A percentile compares a stretch with the other conserved stretches of the same genome.
Evolutionary conservation across 2,329 filamentous ascomycete species (phyloP).

Genomic region (Penicillium sp.): DNA sequence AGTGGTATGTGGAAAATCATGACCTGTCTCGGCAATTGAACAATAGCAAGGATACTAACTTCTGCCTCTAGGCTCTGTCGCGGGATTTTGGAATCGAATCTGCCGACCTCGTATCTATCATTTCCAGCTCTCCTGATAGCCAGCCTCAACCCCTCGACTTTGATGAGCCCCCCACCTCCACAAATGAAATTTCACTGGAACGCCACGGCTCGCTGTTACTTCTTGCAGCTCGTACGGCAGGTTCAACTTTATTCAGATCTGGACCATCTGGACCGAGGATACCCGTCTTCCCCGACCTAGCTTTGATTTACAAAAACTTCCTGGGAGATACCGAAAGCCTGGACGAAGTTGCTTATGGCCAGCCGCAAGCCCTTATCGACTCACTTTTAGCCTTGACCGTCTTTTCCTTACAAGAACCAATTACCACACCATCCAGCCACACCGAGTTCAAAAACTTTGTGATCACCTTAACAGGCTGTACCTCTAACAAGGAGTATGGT

Average conservation of each 20-base stretch:
- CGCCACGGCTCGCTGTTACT: conserved; percentile 57
- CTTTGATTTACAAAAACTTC: conserved; percentile 54
- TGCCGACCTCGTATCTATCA: conserved; percentile 49
- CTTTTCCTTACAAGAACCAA: conserved; percentile 49
- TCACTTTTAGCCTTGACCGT: conserved; percentile 55
- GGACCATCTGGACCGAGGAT: conserved; percentile 41
- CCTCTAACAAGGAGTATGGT: conserved; percentile 36
- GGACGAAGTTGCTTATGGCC: conserved; percentile 41
- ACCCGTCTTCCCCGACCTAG: conserved; percentile 56
- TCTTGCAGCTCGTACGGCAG: conserved; percentile 54
- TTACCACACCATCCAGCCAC: conserved; percentile 49
- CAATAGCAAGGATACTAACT: neutral
- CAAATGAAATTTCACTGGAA: conserved; percentile 57
- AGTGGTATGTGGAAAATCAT: conserved; percentile 36
- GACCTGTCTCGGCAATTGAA: neutral
- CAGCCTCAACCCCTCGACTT: conserved; percentile 50
- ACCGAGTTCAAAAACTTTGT: conserved; percentile 56
- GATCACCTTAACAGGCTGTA: conserved; percentile 45
- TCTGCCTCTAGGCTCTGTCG: conserved; percentile 47
- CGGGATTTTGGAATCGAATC: conserved; percentile 55
- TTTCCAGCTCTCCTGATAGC: conserved; percentile 41
- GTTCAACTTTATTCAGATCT: conserved; percentile 50
- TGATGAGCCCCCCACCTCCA: conserved; percentile 55
- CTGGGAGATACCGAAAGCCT: conserved; percentile 45
- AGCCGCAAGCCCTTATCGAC: conserved; percentile 57